Conservation (phyloP, 2,329 filamentous ascomycete species). For the Plectosphaerella plurivora region DNA sequence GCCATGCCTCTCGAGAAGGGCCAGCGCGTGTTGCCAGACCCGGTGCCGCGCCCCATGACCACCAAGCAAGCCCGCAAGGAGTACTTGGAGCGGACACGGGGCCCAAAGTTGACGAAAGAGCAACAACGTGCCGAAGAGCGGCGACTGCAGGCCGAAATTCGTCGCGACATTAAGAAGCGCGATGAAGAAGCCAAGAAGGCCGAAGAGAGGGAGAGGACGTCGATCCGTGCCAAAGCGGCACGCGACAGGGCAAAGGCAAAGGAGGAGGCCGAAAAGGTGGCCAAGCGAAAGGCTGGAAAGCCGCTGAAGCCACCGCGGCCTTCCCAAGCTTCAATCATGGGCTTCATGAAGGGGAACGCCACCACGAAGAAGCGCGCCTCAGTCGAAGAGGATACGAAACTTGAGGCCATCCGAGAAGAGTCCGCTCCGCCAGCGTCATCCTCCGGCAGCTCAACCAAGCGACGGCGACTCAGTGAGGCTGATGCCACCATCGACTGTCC, state of each 20-base stretch:
- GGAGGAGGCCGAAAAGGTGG: slow-evolving; percentile 43
- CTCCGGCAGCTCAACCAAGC: too few relatives aligned
- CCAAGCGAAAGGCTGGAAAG: slow-evolving; percentile 45
- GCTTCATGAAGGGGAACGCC: slow-evolving; percentile 40
- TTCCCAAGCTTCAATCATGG: slow-evolving; percentile 53
- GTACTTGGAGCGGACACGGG: slow-evolving; percentile 29
- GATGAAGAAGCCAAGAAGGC: slow-evolving; percentile 50
- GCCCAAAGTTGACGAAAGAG: slow-evolving; percentile 35
- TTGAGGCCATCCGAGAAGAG: too few relatives aligned
- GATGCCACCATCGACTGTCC: too few relatives aligned
- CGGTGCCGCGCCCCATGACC: slow-evolving; percentile 28
- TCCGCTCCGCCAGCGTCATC: too few relatives aligned
- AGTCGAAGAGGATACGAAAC: background rate
- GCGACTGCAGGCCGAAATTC: slow-evolving; percentile 15
- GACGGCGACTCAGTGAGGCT: too few relatives aligned
- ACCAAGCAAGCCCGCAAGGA: slow-evolving; percentile 36
- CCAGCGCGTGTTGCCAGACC: slow-evolving; percentile 35
- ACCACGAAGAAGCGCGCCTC: slow-evolving; percentile 20
- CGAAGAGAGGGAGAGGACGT: slow-evolving; percentile 43
- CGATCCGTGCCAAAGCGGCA: slow-evolving; percentile 41
- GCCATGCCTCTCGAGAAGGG: slow-evolving; percentile 27
- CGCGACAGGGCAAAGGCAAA: slow-evolving; percentile 54
- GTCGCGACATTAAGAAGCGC: slow-evolving; percentile 16
- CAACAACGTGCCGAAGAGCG: slow-evolving; percentile 34
- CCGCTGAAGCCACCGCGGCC: slow-evolving; percentile 51